Conservation (phyloP, 306 rosid species). For the Gastrolobium villosum region DNA sequence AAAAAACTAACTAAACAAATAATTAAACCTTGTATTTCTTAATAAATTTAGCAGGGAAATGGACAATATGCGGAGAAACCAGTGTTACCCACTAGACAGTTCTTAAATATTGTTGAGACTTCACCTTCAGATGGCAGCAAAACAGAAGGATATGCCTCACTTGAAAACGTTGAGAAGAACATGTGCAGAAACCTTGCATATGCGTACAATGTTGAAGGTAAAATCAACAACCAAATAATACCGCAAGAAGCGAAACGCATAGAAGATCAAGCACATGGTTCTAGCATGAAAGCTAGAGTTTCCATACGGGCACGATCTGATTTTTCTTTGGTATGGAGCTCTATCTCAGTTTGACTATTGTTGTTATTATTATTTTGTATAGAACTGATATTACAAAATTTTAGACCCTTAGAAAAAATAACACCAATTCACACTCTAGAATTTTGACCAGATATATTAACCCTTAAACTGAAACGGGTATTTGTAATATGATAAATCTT, state of each 20-base stretch:
- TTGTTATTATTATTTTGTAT: background rate
- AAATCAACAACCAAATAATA: constrained; percentile 37
- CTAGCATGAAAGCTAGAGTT: constrained; percentile 56
- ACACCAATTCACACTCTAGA: too few species aligned
- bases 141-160: constrained; percentile 31
- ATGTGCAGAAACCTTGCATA: constrained; percentile 29
- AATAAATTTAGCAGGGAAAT: constrained; percentile 39
- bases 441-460: too few species aligned
- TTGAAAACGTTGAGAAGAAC: background rate
- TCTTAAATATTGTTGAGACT: constrained; percentile 48
- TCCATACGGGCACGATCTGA: constrained; percentile 60
- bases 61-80: constrained; percentile 33
- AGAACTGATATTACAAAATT: too few species aligned
- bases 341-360: background rate
- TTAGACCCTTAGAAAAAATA: too few species aligned
- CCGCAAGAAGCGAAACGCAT: constrained; percentile 28
- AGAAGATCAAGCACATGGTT: constrained; percentile 42
- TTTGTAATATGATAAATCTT: too few species aligned
- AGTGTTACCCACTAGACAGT: constrained; percentile 38
- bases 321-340: constrained; percentile 52
- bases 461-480: too few species aligned
- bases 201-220: constrained; percentile 24
- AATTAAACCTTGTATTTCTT: background rate
- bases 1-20: background rate
- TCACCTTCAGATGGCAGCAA: constrained; percentile 40